Percentiles rank a stretch among this genome's conserved stretches.
These are phyloP conservation scores for Lanmaoa pseudosensibilis DNA, from an alignment of 768 basidiomycete genomes.

Conservation along the genomic window DNA sequence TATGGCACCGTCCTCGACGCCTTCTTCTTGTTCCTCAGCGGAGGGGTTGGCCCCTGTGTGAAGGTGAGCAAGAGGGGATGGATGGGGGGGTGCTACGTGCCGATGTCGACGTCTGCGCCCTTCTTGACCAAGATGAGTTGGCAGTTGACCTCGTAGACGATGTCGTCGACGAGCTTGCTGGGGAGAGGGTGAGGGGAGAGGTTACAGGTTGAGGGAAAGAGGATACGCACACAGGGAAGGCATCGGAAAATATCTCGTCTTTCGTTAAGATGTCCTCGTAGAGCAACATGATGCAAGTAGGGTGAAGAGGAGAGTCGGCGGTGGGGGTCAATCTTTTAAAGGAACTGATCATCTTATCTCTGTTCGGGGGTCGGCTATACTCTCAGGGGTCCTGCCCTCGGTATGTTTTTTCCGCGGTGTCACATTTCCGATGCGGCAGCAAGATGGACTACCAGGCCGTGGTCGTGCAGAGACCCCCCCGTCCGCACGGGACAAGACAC, in stretches of 20 bases:
- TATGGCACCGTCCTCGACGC: conserved; percentile 71
- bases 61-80: conserved; percentile 7
- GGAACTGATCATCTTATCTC: conserved; percentile 26
- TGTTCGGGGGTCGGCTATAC: conserved; percentile 3
- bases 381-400: conserved; percentile 9
- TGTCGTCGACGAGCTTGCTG: conserved; percentile 76
- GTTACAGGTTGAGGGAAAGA: not conserved
- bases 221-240: conserved; percentile 72
- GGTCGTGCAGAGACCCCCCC: conserved; percentile 56
- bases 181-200: conserved; percentile 8
- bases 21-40: conserved; percentile 80
- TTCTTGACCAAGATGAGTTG: conserved; percentile 62
- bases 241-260: conserved; percentile 95
- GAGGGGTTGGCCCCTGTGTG: conserved; percentile 87
- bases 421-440: not conserved
- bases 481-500: conserved; percentile 58
- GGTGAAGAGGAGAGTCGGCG: conserved; percentile 2
- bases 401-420: not conserved
- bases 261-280: conserved; percentile 69
- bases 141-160: conserved; percentile 89
- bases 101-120: conserved; percentile 86
- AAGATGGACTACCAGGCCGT: conserved; percentile 87
- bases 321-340: not conserved
- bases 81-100: conserved; percentile 38
- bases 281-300: conserved; percentile 58